Evolutionary conservation across 2,329 filamentous ascomycete species (phyloP), one percentile per base, ranked within the genome.

Genomic region (Verticillium zaregamsianum): DNA sequence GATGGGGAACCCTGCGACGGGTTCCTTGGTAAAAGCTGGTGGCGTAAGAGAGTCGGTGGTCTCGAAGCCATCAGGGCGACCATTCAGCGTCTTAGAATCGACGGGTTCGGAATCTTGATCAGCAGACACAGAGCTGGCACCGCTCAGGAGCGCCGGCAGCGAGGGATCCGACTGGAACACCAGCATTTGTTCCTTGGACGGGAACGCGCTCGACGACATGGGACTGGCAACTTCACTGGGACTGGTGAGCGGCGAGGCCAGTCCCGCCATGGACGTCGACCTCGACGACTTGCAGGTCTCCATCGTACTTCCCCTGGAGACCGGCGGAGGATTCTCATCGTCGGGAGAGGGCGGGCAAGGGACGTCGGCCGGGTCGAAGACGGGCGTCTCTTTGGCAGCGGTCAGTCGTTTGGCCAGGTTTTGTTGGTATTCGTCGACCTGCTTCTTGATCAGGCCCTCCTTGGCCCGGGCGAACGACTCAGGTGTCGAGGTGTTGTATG

Each of bases 161-260:
- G 86, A 89, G 0, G 86, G 86, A 59, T 89, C 86, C 3, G 86
- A 89, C 61, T 84, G 84, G 70, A 87, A 88, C 3, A 76, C 77
- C 17, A 82, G 68, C 67, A 82, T 81, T 9, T 79, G 76, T 6
- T 82, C 80, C 63, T 78, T 78, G 25, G 73, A 73, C 5, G 75
- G 72, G 7, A 71, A 71, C 54, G 76, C 76, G 59, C 73, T 62
- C 2, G 76, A 73, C 23, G 77, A 79, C 5, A 81, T 72, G 5
- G 83, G 82, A 63, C 82, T 84, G 5, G 78, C 74, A 2, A 79
- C 73, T 59, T 85, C 83, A 67, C 82, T 84, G 0, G 83, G 82
- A 66, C 81, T 85, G 1, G 83, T 86, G 31, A 85, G 68, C 1
- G 84, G 82, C 0, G 83, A 84, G 9, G 75, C 78, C 5, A 82